Base-by-base conservation (phyloP, 352 stramenopile species). In the Globisporangium rhizosaccharum region DNA sequence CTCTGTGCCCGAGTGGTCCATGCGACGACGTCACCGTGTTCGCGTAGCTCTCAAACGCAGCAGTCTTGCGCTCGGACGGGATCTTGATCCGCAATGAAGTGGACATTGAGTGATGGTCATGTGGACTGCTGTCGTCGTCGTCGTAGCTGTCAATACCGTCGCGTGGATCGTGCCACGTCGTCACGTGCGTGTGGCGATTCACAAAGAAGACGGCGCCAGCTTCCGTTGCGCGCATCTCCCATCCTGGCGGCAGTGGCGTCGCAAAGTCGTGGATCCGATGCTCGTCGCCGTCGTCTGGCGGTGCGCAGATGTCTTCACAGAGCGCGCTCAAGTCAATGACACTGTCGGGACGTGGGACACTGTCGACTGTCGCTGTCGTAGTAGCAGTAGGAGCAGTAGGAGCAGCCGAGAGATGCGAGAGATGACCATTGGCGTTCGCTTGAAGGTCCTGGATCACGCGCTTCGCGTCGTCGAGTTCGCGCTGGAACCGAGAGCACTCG, bases 201-300 rank as follows among this genome's bases (percentile, higher is more conserved):
- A 93, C 76, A 46, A 93, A 93, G 62, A 90, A 93, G 1, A 93
- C 83, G 0, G 73, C 69, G 30, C 83, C 83, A 1, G 65, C 71
- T 17, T 75, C 78, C 0, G 81, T 91, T 1, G 90, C 83, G 0
- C 81, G 80, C 83, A 93, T 93, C 57, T 93, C 83, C 83, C 83
- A 93, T 0, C 81, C 83, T 60, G 74, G 69, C 20, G 83, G 81
- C 23, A 93, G 45, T 2, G 79, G 81, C 3, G 80, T 93, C 28
- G 81, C 75, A 47, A 92, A 92, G 59, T 92, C 83, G 14, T 89
- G 67, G 18, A 92, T 85, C 18, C 69, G 75, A 45, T 92, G 78
- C 44, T 80, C 74, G 11, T 53, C 63, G 7, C 79, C 79, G 52
- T 90, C 80, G 51, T 90, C 80, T 0, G 71, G 74, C 1, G 83